Evolutionary conservation across 1,139 yeast species (phyloP), one percentile per base, ranked within the genome.

Genomic region (Pichia sp.): DNA sequence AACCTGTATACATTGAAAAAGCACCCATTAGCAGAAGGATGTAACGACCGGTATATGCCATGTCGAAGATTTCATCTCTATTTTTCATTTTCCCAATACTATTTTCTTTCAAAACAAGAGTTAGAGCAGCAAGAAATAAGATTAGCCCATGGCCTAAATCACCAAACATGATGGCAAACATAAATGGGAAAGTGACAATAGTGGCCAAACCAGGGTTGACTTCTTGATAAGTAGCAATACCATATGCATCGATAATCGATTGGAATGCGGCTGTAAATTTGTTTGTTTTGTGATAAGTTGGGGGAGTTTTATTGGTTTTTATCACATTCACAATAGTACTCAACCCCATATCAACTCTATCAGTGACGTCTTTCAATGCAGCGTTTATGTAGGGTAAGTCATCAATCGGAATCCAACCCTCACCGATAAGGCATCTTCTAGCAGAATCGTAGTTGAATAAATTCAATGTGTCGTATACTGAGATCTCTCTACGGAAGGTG

Each of bases 111-210:
- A 79, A 62, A 15, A 93, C 90, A 64, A 93, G 74, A 47, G 77
- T 76, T 38, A 82, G 69, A 8, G 95, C 95, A 10, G 88, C 92
- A 60, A 89, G 70, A 47, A 84, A 75, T 64, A 95, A 76, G 58
- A 95, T 80, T 54, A 90, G 75, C 16, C 99, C 99, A 70, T 93
- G 99, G 4, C 99, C 99, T 59, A 92, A 72, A 73, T 93, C 99
- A 72, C 99, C 99, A 77, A 93, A 93, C 99, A 93, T 93, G 63
- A 95, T 88, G 41, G 99, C 97, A 75, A 93, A 93, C 97, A 93
- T 90, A 72, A 95, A 93, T 13, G 99, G 99, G 74, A 93, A 93
- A 0, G 99, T 93, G 40, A 93, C 87, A 49, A 92, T 81, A 0
- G 99, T 89, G 4, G 99, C 95, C 61, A 93, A 77, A 54, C 97